Percentiles rank a stretch among this genome's conserved stretches.
phyloP scores from a whole-genome alignment of 2,329 filamentous ascomycete species.

The Fusarium proliferatum region DNA sequence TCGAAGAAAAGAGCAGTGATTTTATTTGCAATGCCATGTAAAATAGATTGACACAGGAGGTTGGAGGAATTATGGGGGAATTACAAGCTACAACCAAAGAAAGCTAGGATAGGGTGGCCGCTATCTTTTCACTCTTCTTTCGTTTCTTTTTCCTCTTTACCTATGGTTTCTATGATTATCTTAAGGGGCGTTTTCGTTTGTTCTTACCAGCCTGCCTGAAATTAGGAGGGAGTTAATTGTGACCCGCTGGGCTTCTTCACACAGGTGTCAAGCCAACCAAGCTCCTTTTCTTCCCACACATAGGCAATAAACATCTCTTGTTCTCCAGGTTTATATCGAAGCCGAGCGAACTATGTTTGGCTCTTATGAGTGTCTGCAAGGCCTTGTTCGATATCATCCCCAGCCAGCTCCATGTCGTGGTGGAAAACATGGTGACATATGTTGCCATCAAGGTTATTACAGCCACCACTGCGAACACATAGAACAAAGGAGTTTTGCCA shows the following conservation, averaged over 20 bases:
- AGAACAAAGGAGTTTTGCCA: not conserved
- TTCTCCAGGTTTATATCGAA: fast-evolving
- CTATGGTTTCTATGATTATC: not conserved
- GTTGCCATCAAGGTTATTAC: not conserved
- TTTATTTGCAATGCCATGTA: not conserved
- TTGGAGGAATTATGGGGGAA: fast-evolving
- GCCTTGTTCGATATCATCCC: not conserved
- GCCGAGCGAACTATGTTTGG: too few species aligned
- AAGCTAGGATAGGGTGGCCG: not conserved
- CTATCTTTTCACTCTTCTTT: not conserved
- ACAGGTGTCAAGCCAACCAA: too few species aligned
- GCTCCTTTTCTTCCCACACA: too few species aligned
- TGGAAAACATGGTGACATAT: not conserved
- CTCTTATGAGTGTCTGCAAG: not conserved
- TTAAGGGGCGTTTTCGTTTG: not conserved
- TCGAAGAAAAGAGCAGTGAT: not conserved
- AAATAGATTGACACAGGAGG: fast-evolving
- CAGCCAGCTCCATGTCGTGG: fast-evolving
- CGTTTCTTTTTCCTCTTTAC: too few species aligned
- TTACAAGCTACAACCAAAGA: not conserved
- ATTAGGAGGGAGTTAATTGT: not conserved
- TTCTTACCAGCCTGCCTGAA: not conserved
- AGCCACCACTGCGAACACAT: too few species aligned
- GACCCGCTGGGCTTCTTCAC: not conserved
- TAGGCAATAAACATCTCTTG: too few species aligned